Base-by-base conservation (phyloP, 2,329 filamentous ascomycete genomes). In the Macrophomina phaseolina region DNA sequence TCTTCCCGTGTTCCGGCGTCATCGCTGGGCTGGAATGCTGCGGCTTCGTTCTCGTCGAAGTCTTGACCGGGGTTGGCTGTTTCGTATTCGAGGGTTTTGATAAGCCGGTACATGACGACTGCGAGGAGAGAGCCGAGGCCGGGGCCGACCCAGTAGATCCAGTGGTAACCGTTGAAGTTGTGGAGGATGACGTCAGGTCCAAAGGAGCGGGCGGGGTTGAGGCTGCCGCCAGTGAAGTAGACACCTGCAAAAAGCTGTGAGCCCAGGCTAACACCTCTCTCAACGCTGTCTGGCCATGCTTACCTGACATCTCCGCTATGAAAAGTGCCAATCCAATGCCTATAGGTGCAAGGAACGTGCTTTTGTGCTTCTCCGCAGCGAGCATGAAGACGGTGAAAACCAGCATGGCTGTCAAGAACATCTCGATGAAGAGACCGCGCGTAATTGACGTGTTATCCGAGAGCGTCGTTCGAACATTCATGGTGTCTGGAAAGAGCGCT, bases 141-240 rank as follows among this genome's bases (percentile, higher is more conserved):
- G 3, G 82, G 81, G 0, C 81, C 82, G 38, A 82, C 68, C 82
- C 81, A 84, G 73, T 84, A 84, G 67, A 84, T 81, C 80, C 80
- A 81, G 69, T 82, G 76, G 67, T 82, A 77, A 36, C 70, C 67
- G 7, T 80, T 77, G 67, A 82, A 83, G 11, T 70, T 74, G 49
- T 67, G 66, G 23, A 80, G 72, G 30, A 79, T 76, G 14, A 82
- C 79, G 64, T 76, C 78, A 0, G 81, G 81, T 5, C 80, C 81
- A 68, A 83, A 82, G 30, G 78, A 80, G 56, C 81, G 76, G 2
- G 81, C 80, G 18, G 81, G 81, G 67, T 83, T 83, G 40, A 83
- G 73, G 12, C 78, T 80, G 23, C 81, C 80, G 40, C 80, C 80
- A 0, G 81, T 82, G 67, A 77, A 82, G 72, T 73, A 80, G 2